Evolutionary conservation across 441 rosid genomes (phyloP), one percentile per base, ranked within the genome.

Genomic region (Mallotus japonicus): DNA sequence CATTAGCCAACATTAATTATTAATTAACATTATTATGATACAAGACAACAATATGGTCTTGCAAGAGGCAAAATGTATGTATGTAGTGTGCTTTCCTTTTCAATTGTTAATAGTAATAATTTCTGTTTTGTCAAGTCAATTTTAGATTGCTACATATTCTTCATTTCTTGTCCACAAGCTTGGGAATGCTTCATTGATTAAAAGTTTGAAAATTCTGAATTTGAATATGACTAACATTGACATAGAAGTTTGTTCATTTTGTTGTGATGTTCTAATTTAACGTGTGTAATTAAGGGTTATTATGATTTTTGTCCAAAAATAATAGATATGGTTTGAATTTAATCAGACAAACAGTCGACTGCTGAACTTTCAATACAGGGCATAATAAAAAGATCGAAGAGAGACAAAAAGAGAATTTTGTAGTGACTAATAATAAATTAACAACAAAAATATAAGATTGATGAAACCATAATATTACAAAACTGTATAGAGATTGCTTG

Each of bases 401-500:
- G 42, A 34, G 16, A 32, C 34, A 24, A 34, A 70, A 61, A 24
- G 11, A 22, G 51, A 24, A 2, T 9, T 46, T 2, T 51, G 3
- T 0, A 44, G 9, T 55, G 22, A 10, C 14, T 57, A 16, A 8
- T 9, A 67, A 62, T 13, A 59, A 51, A 50, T 19, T 16, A 34
- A 72, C 6, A 51, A 11, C 46, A 42, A 53, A 49, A 56, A 10
- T 44, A 11, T 24, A 62, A 44, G n/a, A 62, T 59, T 67, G 15
- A 53, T 7, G 12, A 59, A 47, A 59, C 17, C 64, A 56, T 69
- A 77, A 73, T 62, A 76, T 73, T 80, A 74, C 84, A 85, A 85
- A 83, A 85, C 82, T 84, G 85, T 83, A 74, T 67, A 68, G 61
- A 77, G 73, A 71, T 76, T 54, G 72, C 60, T 51, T 70, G 40